Percentiles rank a stretch among this genome's conserved stretches.
These are phyloP conservation scores for Helminthosporium solani DNA, from an alignment of 2,329 filamentous ascomycete genomes.

Conservation along the genomic window DNA sequence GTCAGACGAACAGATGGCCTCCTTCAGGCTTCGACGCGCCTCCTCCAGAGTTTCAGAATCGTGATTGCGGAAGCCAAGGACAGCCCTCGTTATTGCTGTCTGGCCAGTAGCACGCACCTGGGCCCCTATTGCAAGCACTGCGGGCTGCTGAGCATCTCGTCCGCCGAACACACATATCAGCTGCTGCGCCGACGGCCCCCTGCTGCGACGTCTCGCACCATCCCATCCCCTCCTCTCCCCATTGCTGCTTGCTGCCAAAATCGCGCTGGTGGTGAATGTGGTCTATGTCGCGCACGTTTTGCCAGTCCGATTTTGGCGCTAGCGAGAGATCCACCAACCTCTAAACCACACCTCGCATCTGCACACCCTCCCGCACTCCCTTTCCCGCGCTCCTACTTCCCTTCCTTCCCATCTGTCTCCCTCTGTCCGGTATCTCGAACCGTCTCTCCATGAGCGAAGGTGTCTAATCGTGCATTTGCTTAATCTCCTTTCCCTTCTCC, in stretches of 20 bases:
- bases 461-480: slow-evolving; percentile 30
- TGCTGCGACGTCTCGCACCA: not conserved
- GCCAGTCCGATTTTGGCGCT: slow-evolving; percentile 1
- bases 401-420: slow-evolving; percentile 15
- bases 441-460: slow-evolving; percentile 26
- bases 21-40: slow-evolving; percentile 35
- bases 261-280: too few species aligned
- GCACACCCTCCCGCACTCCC: slow-evolving; percentile 6
- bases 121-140: slow-evolving; percentile 4
- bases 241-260: too few species aligned
- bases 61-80: slow-evolving; percentile 11
- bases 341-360: not conserved
- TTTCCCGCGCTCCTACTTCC: slow-evolving; percentile 11
- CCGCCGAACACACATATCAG: not conserved
- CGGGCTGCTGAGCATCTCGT: not conserved
- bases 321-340: not conserved
- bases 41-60: slow-evolving; percentile 34
- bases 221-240: not conserved
- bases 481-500: slow-evolving; percentile 43
- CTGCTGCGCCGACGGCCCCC: not conserved
- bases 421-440: slow-evolving; percentile 5
- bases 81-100: not conserved
- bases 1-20: slow-evolving; percentile 11
- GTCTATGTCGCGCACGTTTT: slow-evolving; percentile 2
- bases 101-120: slow-evolving; percentile 4